phyloP scores from a whole-genome alignment of 306 rosid genomes.

The Trifolium pratense region DNA sequence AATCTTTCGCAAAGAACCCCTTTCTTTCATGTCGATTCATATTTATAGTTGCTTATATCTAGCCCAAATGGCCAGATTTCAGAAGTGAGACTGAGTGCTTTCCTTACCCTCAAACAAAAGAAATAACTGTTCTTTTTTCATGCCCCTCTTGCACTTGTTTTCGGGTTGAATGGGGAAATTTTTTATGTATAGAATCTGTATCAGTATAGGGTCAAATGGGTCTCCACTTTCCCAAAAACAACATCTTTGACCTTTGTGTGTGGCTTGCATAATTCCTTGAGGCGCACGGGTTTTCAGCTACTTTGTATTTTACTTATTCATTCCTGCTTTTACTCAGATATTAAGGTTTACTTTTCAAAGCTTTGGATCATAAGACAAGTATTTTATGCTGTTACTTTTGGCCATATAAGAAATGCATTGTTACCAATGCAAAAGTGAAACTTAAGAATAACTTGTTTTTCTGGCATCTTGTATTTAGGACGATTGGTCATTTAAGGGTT shows the following conservation, averaged over 20 bases:
- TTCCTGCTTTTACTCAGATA: conserved; percentile 20
- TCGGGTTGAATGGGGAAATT: not conserved
- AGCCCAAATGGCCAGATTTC: not conserved
- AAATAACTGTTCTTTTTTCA: not conserved
- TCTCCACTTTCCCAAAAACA: not conserved
- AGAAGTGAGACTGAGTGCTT: conserved; percentile 4
- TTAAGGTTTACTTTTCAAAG: not conserved
- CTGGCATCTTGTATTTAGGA: conserved; percentile 10
- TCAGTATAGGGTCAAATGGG: not conserved
- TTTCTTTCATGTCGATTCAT: not conserved
- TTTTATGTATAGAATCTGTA: not conserved
- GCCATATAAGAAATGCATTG: not conserved
- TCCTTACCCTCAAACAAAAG: not conserved
- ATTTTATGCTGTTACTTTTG: not conserved
- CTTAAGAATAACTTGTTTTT: not conserved
- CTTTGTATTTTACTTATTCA: not conserved
- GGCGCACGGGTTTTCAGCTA: not conserved
- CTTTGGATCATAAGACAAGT: not conserved
- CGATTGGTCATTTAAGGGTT: conserved; percentile 23
- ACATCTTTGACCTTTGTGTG: conserved; percentile 1
- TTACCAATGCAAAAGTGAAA: not conserved
- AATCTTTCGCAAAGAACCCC: not conserved
- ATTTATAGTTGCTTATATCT: not conserved
- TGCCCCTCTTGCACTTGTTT: not conserved
- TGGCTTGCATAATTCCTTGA: not conserved